Percentiles rank a stretch among this genome's conserved stretches.
These are phyloP conservation scores for Posidonia oceanica DNA, from an alignment of 116 monocot genomes.

Conservation along the genomic window DNA sequence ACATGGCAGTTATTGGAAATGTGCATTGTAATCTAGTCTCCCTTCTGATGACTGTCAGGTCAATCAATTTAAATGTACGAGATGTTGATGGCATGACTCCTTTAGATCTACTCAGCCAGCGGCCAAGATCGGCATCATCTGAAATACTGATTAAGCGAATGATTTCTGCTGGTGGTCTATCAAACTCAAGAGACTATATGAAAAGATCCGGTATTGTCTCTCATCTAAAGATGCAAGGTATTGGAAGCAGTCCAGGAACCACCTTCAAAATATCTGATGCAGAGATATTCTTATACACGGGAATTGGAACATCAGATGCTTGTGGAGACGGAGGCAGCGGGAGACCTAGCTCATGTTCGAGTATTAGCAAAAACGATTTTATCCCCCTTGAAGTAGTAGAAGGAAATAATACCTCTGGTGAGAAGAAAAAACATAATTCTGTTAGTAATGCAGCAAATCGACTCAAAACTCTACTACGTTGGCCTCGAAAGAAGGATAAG, in stretches of 20 bases:
- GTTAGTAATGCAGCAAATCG: conserved; percentile 41
- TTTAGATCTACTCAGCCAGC: conserved; percentile 58
- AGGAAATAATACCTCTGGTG: conserved; percentile 11
- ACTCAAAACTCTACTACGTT: conserved; percentile 48
- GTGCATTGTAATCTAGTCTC: conserved; percentile 54
- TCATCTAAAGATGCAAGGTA: conserved; percentile 41
- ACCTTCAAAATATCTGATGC: conserved; percentile 61
- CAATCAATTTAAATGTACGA: conserved; percentile 53
- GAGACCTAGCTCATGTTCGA: conserved; percentile 56
- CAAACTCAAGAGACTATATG: conserved; percentile 24
- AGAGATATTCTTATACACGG: conserved; percentile 71
- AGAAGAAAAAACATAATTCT: conserved; percentile 33
- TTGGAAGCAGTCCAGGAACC: conserved; percentile 70
- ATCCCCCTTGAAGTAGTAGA: conserved; percentile 5
- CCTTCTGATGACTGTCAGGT: conserved; percentile 40
- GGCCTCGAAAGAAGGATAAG: conserved; percentile 50
- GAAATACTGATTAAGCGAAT: conserved; percentile 66
- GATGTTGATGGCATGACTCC: conserved; percentile 78
- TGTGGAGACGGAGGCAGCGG: conserved; percentile 19
- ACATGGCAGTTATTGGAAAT: conserved; percentile 59
- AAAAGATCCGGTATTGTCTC: conserved; percentile 31
- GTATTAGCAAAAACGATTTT: conserved; percentile 26
- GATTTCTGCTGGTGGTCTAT: conserved; percentile 61
- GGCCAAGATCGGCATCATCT: conserved; percentile 41
- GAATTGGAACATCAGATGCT: conserved; percentile 23